These are phyloP conservation scores for Moniliella sp. DNA, from an alignment of 1,284 basidiomycete species.

Conservation along the genomic window DNA sequence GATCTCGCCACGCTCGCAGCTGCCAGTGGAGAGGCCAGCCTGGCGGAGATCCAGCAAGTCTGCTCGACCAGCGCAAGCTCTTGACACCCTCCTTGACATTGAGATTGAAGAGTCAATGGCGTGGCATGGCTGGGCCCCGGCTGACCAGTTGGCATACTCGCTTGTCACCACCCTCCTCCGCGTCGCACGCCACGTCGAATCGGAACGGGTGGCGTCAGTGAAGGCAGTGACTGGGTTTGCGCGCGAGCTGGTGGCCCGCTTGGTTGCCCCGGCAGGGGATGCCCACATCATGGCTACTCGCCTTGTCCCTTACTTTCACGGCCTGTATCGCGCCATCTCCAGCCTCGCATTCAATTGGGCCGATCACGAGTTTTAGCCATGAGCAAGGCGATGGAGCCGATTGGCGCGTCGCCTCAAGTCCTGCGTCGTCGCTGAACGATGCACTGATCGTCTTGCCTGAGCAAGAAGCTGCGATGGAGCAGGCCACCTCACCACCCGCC, in stretches of 20 bases:
- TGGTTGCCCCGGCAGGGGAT: slow-evolving; percentile 37
- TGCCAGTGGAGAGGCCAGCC: slow-evolving; percentile 12
- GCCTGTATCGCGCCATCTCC: slow-evolving; percentile 61
- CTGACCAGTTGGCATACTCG: slow-evolving; percentile 25
- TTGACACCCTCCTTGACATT: slow-evolving; percentile 8
- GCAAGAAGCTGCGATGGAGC: slow-evolving; percentile 36
- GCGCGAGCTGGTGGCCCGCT: slow-evolving; percentile 5
- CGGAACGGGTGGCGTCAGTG: slow-evolving; percentile 42
- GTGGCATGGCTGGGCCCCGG: slow-evolving; percentile 14
- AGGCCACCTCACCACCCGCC: slow-evolving; percentile 13
- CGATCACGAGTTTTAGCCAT: slow-evolving; percentile 44
- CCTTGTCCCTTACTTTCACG: slow-evolving; percentile 58
- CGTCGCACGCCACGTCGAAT: slow-evolving; percentile 43
- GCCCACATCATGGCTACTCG: slow-evolving; percentile 50
- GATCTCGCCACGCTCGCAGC: slow-evolving; percentile 21
- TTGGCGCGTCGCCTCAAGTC: slow-evolving; percentile 44
- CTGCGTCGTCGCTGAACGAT: slow-evolving; percentile 36
- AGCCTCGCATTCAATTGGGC: slow-evolving; percentile 56
- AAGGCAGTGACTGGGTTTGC: slow-evolving; percentile 11
- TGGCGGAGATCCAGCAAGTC: slow-evolving; percentile 16
- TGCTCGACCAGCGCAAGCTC: slow-evolving; percentile 13
- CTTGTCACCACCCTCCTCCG: slow-evolving; percentile 39
- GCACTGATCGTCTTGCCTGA: slow-evolving; percentile 37
- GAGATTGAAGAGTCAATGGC: slow-evolving; percentile 16
- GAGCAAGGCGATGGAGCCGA: slow-evolving; percentile 44